A percentile compares a stretch with the other conserved stretches of the same genome.
Conservation (phyloP, 208 protist genomes). For the Acanthamoeba rhysodes region DNA sequence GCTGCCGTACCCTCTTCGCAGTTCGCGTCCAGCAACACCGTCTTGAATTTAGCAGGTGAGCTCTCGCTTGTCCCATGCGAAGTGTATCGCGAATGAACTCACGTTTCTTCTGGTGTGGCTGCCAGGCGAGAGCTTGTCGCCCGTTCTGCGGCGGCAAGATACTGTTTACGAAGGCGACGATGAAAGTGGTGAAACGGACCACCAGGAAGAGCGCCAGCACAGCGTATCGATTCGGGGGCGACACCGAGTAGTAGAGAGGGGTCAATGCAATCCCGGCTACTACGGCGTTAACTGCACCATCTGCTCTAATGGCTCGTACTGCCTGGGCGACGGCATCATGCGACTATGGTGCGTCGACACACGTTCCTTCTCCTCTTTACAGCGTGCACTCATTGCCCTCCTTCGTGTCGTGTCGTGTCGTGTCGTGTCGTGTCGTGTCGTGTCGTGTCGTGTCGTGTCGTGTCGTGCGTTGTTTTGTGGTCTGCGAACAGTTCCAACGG, state of each 20-base stretch:
- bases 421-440: neutral
- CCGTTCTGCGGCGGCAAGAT: neutral
- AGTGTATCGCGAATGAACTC: neutral
- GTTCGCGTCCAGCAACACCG: constrained; percentile 54
- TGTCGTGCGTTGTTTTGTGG: no score
- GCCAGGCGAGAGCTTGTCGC: constrained; percentile 36
- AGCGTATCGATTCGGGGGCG: neutral
- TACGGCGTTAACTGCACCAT: neutral
- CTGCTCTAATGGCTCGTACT: constrained; percentile 32
- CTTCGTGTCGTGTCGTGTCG: neutral
- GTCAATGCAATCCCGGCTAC: neutral
- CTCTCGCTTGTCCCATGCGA: no score
- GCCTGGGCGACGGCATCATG: constrained; percentile 45
- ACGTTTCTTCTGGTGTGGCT: neutral
- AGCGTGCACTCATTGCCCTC: neutral
- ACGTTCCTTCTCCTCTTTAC: neutral
- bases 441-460: neutral
- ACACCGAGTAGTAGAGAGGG: neutral
- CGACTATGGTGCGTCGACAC: constrained; percentile 12
- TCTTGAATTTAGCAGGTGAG: neutral
- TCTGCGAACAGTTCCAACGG: neutral
- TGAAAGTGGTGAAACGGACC: neutral
- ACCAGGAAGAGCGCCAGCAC: neutral
- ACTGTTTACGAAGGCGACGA: neutral
- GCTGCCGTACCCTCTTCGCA: neutral